Conservation (phyloP, 176 grass and related monocot species). For the Phoenix roebelenii region DNA sequence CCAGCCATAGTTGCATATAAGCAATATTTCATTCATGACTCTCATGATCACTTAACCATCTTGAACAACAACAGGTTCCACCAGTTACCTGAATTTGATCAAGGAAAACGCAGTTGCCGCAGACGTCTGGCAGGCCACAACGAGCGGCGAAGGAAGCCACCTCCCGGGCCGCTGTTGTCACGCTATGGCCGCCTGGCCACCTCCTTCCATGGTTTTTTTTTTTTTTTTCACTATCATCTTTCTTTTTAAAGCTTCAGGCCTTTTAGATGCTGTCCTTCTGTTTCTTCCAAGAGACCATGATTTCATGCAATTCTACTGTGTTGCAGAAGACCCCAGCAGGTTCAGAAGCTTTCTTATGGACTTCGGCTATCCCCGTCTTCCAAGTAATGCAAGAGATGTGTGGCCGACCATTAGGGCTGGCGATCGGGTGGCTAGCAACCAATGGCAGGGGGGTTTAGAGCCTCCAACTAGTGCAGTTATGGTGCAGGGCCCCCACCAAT, state of each 20-base stretch:
- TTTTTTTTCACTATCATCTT: too few relatives aligned
- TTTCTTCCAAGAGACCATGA: too few relatives aligned
- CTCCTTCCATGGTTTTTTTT: slow-evolving; percentile 35
- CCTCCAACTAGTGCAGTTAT: slow-evolving; percentile 27
- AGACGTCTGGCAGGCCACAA: slow-evolving; percentile 86
- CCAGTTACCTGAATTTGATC: slow-evolving; percentile 70
- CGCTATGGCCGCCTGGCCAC: slow-evolving; percentile 46
- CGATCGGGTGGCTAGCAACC: slow-evolving; percentile 37
- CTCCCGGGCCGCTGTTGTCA: slow-evolving; percentile 45
- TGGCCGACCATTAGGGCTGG: slow-evolving; percentile 31
- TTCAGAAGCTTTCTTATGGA: slow-evolving; percentile 73
- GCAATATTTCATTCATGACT: too few relatives aligned
- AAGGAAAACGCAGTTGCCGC: slow-evolving; percentile 85
- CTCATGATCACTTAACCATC: too few relatives aligned
- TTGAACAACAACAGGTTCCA: slow-evolving; percentile 45
- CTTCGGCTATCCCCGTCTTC: slow-evolving; percentile 74
- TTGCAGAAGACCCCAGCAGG: slow-evolving; percentile 43
- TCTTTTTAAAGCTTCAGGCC: too few relatives aligned
- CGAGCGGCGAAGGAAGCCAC: slow-evolving; percentile 69
- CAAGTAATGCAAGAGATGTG: slow-evolving; percentile 41
- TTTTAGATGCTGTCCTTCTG: too few relatives aligned
- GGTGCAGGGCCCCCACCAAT: slow-evolving; percentile 7
- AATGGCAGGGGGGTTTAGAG: slow-evolving; percentile 44
- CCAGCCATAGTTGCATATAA: too few relatives aligned
- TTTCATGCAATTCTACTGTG: too few relatives aligned